Evolutionary conservation across 2,329 filamentous ascomycete species (phyloP).

Genomic region (Parastagonospora avenae): DNA sequence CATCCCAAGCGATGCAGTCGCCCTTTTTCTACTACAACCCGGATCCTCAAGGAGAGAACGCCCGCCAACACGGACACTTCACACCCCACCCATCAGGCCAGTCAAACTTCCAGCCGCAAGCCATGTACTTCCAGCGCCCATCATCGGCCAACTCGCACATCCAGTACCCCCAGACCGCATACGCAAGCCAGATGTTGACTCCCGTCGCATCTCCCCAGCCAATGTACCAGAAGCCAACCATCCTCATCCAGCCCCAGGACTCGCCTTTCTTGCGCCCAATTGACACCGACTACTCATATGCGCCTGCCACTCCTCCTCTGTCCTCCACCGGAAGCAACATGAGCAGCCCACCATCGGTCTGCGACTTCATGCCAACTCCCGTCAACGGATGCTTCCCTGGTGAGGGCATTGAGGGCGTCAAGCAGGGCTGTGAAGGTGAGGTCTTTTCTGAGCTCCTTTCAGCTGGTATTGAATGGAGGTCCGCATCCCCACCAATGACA

Average conservation of each 20-base stretch:
- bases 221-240: constrained; percentile 75
- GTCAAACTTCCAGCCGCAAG: constrained; percentile 49
- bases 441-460: constrained; percentile 74
- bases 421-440: constrained; percentile 70
- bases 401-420: constrained; percentile 48
- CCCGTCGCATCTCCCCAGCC: constrained; percentile 77
- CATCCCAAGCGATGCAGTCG: constrained; percentile 66
- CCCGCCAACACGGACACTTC: constrained; percentile 76
- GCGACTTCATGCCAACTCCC: constrained; percentile 80
- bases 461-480: constrained; percentile 75
- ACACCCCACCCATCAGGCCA: constrained; percentile 58
- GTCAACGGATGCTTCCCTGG: constrained; percentile 73
- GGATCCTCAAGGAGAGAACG: constrained; percentile 70
- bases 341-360: constrained; percentile 79
- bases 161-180: constrained; percentile 57
- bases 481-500: constrained; percentile 83
- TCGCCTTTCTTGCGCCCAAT: constrained; percentile 63
- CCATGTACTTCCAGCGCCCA: constrained; percentile 58
- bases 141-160: constrained; percentile 67
- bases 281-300: constrained; percentile 76
- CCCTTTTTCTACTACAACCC: constrained; percentile 88
- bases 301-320: constrained; percentile 84
- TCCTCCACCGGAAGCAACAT: constrained; percentile 84
- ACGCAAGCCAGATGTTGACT: constrained; percentile 69
- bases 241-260: constrained; percentile 67